Percentiles rank a stretch among this genome's conserved stretches.
phyloP scores from a whole-genome alignment of 2,329 filamentous ascomycete genomes.

The Aureobasidium sp. region DNA sequence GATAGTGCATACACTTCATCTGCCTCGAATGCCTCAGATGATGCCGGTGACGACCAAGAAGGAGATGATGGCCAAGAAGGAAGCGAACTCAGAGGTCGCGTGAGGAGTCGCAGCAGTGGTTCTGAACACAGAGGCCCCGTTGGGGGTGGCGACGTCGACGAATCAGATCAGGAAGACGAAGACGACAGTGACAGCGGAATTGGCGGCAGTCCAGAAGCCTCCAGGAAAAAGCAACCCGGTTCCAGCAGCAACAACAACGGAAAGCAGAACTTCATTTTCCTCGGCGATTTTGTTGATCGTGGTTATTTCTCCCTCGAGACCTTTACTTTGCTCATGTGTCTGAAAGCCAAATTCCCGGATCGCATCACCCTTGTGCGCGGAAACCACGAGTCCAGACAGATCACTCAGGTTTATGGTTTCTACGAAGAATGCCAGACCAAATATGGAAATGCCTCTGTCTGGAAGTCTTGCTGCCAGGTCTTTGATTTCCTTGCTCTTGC shows the following conservation, averaged over 20 bases:
- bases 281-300: constrained; percentile 66
- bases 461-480: constrained; percentile 98
- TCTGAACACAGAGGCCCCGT: constrained; percentile 15
- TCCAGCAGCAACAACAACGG: constrained; percentile 40
- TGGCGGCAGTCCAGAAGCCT: constrained; percentile 26
- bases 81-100: constrained; percentile 31
- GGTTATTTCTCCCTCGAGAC: constrained; percentile 69
- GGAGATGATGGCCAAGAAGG: constrained; percentile 23
- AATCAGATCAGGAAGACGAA: constrained; percentile 36
- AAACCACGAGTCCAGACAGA: constrained; percentile 98
- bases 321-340: constrained; percentile 61
- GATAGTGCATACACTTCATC: constrained; percentile 46
- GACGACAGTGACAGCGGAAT: constrained; percentile 39
- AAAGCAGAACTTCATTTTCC: constrained; percentile 62
- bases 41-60: constrained; percentile 34
- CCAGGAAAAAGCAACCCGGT: constrained; percentile 22
- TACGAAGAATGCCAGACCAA: constrained; percentile 99
- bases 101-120: constrained; percentile 25
- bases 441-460: constrained; percentile 98
- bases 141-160: constrained; percentile 17
- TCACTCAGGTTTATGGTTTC: constrained; percentile 98
- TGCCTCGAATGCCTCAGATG: constrained; percentile 36
- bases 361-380: constrained; percentile 97
- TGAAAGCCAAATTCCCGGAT: constrained; percentile 68
- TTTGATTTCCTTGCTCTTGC: constrained; percentile 98